A percentile compares a stretch with the other conserved stretches of the same genome.
Evolutionary conservation across 805 yeast genomes (phyloP).

Genomic region (Metschnikowia santaceciliae): DNA sequence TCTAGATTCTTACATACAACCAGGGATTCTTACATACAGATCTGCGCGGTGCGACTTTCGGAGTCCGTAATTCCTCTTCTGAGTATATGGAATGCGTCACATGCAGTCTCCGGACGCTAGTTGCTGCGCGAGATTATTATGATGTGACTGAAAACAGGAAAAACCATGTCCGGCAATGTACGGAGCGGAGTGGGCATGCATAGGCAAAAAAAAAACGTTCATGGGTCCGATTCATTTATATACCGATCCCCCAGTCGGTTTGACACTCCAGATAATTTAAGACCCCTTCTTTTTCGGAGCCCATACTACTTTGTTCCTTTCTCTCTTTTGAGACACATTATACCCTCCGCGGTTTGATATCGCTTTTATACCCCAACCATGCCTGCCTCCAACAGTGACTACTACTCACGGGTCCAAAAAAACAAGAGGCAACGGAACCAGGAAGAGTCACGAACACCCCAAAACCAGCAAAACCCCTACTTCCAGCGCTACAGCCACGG

Average conservation of each 20-base stretch:
- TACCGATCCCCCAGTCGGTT: background rate
- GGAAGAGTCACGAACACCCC: background rate
- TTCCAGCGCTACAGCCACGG: constrained; percentile 1
- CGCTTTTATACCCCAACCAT: background rate
- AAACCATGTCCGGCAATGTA: background rate
- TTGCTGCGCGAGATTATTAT: constrained; percentile 1
- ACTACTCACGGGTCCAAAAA: constrained; percentile 8
- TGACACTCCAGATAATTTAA: too few species aligned
- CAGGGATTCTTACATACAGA: background rate
- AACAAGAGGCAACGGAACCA: background rate
- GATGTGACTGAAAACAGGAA: constrained; percentile 2
- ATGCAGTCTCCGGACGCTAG: background rate
- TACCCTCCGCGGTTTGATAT: background rate
- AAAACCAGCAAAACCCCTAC: constrained; percentile 7
- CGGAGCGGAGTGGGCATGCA: background rate
- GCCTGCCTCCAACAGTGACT: constrained; percentile 12
- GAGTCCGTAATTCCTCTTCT: background rate
- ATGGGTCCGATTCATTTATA: background rate
- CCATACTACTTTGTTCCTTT: background rate
- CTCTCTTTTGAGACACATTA: background rate
- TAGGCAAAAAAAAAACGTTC: background rate
- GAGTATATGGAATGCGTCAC: background rate
- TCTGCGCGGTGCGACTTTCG: background rate
- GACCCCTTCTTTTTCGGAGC: background rate
- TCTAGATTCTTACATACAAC: background rate